phyloP scores from a whole-genome alignment of 345 rosid genomes.

The Excoecaria agallocha region DNA sequence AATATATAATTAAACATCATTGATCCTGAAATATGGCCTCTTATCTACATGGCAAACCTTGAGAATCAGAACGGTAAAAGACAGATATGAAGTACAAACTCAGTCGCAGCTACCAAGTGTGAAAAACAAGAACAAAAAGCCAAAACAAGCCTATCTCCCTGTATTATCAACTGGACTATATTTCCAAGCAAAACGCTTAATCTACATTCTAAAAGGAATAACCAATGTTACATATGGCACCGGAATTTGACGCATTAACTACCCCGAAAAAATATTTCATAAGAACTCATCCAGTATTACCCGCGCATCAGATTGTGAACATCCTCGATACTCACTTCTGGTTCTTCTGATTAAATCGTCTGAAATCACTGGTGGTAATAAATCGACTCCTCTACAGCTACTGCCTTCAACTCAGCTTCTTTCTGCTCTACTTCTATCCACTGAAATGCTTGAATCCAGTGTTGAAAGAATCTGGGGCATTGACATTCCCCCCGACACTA shows the following conservation, averaged over 20 bases:
- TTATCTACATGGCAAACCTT: conserved; percentile 16
- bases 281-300: conserved; percentile 6
- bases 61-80: not conserved
- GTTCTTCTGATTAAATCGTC: conserved; percentile 16
- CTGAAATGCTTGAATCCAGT: conserved; percentile 45
- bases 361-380: too few relatives aligned
- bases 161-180: conserved; percentile 19
- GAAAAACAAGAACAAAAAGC: conserved; percentile 13
- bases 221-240: conserved; percentile 28
- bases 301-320: conserved; percentile 5
- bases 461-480: conserved; percentile 90
- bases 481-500: conserved; percentile 97
- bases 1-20: not conserved
- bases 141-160: conserved; percentile 8
- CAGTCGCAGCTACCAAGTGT: conserved; percentile 1
- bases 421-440: conserved; percentile 61
- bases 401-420: conserved; percentile 51
- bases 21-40: not conserved
- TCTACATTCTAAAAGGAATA: conserved; percentile 34
- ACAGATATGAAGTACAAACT: not conserved
- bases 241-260: conserved; percentile 15
- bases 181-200: conserved; percentile 24
- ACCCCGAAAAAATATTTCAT: conserved; percentile 7
- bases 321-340: not conserved
- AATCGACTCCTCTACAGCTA: conserved; percentile 27